Evolutionary conservation across 1,284 basidiomycete species (phyloP), one percentile per base, ranked within the genome.

Genomic region (Trametes versicolor): DNA sequence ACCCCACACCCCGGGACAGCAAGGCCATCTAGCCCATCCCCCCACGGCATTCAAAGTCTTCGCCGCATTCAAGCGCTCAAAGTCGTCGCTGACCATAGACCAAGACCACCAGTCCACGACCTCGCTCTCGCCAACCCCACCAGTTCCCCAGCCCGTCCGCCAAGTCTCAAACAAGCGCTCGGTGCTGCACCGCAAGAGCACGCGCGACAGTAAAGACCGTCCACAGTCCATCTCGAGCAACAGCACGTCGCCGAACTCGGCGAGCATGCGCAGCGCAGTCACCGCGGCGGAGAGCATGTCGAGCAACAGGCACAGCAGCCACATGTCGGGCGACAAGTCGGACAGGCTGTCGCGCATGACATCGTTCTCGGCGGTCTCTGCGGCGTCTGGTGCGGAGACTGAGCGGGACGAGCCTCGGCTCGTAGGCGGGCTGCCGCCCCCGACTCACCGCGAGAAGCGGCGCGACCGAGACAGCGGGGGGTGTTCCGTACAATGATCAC

Each of bases 21-120:
- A 61, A 12, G 50, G 43, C 25, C 66, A 68, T 25, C 57, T 54
- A 17, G 50, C 65, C 23, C 82, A 83, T 65, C 80, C 85, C 13
- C 84, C 88, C 7, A 84, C 83, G 2, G 87, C 85, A 7, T 90
- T 88, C 79, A 91, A 85, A 73, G 86, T 91, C 66, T 81, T 89
- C 61, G 78, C 80, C 23, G 85, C 83, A 6, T 90, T 92, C 76
- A 91, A 86, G 70, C 85, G 85, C 43, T 89, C 91, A 21, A 81
- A 83, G 54, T 85, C 86, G 21, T 75, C 75, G 2, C 63, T 78
- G 27, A 69, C 73, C 1, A 74, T 73, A 3, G 77, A 79, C 55
- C 73, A 76, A 19, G 69, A 73, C 36, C 58, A 65, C 27, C 70
- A 67, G 19, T 69, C 71, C 23, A 66, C 71, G 32, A 66, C 72